phyloP scores from a whole-genome alignment of 805 yeast genomes.

The Nakazawaea populi region DNA sequence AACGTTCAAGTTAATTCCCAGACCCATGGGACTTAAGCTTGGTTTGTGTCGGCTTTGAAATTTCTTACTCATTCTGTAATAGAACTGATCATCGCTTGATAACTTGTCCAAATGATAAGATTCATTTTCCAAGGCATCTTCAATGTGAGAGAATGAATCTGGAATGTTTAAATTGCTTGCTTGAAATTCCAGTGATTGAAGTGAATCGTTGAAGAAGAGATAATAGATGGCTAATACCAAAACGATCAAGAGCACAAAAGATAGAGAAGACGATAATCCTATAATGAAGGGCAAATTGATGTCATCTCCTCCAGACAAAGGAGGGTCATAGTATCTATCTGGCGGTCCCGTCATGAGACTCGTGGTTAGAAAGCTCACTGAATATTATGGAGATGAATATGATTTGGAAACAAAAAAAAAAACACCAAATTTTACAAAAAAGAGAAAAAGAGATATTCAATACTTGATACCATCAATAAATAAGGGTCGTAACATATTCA shows the following conservation, averaged over 20 bases:
- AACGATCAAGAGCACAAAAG: slow-evolving; percentile 19
- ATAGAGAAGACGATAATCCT: slow-evolving; percentile 20
- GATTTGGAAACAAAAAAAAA: background rate
- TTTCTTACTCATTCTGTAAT: slow-evolving; percentile 18
- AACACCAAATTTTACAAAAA: too few relatives aligned
- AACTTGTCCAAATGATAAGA: slow-evolving; percentile 15
- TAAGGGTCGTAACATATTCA: too few relatives aligned
- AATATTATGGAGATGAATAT: too few relatives aligned
- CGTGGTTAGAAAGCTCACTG: too few relatives aligned
- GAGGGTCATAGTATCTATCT: slow-evolving; percentile 4
- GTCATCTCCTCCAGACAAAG: slow-evolving; percentile 10
- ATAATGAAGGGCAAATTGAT: slow-evolving; percentile 13
- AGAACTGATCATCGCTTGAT: slow-evolving; percentile 16
- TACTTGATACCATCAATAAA: too few relatives aligned
- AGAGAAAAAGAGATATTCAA: too few relatives aligned
- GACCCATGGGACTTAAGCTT: slow-evolving; percentile 18
- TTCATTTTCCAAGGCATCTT: slow-evolving; percentile 15
- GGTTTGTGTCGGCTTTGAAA: slow-evolving; percentile 21
- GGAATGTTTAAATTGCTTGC: slow-evolving; percentile 16
- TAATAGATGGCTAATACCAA: slow-evolving; percentile 20
- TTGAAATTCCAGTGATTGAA: background rate
- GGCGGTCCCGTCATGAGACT: background rate
- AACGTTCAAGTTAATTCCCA: slow-evolving; percentile 15
- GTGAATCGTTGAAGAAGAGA: slow-evolving; percentile 19
- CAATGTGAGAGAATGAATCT: slow-evolving; percentile 17